These are phyloP conservation scores for Candida albicans DNA, from an alignment of 1,139 yeast species.

Conservation along the genomic window DNA sequence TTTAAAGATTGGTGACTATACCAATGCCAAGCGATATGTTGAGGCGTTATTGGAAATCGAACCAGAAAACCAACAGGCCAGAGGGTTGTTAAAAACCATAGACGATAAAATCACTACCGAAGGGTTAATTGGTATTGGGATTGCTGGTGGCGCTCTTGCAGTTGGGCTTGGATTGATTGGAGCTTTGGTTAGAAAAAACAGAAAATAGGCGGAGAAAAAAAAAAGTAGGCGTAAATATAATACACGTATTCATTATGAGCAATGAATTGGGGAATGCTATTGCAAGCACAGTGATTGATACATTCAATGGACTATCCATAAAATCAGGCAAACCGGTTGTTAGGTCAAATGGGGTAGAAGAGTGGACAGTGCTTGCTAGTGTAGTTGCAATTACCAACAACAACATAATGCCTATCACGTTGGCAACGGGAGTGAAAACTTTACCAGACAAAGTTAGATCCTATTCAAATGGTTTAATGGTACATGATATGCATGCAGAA, in stretches of 20 bases:
- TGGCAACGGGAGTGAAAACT: slow-evolving; percentile 85
- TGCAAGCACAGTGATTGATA: slow-evolving; percentile 17
- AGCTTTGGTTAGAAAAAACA: slow-evolving; percentile 48
- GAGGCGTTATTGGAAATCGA: slow-evolving; percentile 76
- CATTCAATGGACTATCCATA: slow-evolving; percentile 20
- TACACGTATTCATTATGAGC: not conserved
- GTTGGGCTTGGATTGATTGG: slow-evolving; percentile 74
- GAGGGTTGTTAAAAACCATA: slow-evolving; percentile 67
- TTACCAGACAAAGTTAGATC: slow-evolving; percentile 51
- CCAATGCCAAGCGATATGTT: slow-evolving; percentile 82
- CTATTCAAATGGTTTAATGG: slow-evolving; percentile 54
- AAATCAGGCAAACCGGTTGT: slow-evolving; percentile 55
- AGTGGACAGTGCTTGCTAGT: slow-evolving; percentile 86
- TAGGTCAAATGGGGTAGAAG: slow-evolving; percentile 63
- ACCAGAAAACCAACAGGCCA: slow-evolving; percentile 81
- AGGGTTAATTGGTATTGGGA: slow-evolving; percentile 84
- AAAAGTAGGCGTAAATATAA: not conserved
- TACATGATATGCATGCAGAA: slow-evolving; percentile 93
- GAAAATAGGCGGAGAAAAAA: slow-evolving; percentile 12
- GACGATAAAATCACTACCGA: slow-evolving; percentile 85
- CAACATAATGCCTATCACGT: slow-evolving; percentile 38
- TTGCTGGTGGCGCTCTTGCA: slow-evolving; percentile 83
- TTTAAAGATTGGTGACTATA: slow-evolving; percentile 82
- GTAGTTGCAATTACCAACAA: slow-evolving; percentile 49
- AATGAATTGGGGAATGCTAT: slow-evolving; percentile 16